Evolutionary conservation across 1,139 yeast genomes (phyloP).

Genomic region (Blastobotrys serpentis): DNA sequence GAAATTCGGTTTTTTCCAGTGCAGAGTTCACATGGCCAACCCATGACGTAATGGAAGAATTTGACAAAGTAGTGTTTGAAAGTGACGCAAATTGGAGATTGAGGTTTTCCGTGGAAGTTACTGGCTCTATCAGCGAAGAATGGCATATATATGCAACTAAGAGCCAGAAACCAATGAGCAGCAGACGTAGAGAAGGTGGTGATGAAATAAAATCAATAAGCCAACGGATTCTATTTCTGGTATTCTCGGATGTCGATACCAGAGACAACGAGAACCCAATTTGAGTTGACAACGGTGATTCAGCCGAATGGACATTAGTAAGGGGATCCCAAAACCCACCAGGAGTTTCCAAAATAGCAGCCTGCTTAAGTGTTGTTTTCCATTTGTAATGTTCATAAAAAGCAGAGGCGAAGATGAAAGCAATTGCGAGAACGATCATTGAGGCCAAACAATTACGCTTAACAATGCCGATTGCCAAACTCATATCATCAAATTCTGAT

Average conservation of each 20-base stretch:
- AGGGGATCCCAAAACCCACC: constrained; percentile 23
- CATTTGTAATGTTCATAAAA: constrained; percentile 22
- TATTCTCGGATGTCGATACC: background rate
- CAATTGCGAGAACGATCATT: constrained; percentile 18
- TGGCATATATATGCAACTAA: constrained; percentile 15
- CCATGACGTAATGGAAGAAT: constrained; percentile 1
- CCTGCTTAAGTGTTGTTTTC: constrained; percentile 19
- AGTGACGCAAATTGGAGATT: background rate
- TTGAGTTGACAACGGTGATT: constrained; percentile 12
- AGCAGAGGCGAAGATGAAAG: constrained; percentile 14
- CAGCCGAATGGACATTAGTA: constrained; percentile 17
- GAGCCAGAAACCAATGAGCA: constrained; percentile 9
- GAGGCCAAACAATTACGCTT: constrained; percentile 15
- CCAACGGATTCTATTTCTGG: constrained; percentile 17
- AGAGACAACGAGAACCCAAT: constrained; percentile 8
- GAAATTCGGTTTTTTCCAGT: background rate
- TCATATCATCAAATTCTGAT: constrained; percentile 1
- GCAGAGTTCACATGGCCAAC: constrained; percentile 5
- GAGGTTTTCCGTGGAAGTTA: background rate
- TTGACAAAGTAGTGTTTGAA: background rate
- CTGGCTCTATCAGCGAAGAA: background rate
- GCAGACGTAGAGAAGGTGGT: constrained; percentile 11
- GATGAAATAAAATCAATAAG: constrained; percentile 17
- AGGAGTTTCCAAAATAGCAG: constrained; percentile 18
- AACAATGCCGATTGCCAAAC: background rate